Evolutionary conservation across 2,329 filamentous ascomycete genomes (phyloP).

Genomic region (Hyphodiscus sp.): DNA sequence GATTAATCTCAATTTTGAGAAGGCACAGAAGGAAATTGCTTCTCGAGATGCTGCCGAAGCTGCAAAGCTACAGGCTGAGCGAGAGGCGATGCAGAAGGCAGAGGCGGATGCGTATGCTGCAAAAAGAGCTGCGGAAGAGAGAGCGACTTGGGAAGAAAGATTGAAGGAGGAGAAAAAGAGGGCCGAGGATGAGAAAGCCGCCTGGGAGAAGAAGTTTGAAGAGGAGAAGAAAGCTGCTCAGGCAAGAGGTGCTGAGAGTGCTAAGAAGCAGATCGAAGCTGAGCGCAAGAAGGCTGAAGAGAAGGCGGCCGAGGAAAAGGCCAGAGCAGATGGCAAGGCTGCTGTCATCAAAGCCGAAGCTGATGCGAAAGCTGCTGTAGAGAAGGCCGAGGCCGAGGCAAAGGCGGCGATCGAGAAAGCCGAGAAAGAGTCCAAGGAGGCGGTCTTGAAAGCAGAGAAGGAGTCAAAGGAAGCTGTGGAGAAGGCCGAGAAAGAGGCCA

Average conservation of each 20-base stretch:
- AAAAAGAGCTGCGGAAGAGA: slow-evolving; percentile 14
- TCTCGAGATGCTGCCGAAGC: slow-evolving; percentile 34
- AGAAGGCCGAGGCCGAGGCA: slow-evolving; percentile 31
- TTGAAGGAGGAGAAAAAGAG: slow-evolving; percentile 19
- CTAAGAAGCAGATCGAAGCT: slow-evolving; percentile 12
- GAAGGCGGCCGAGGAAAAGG: slow-evolving; percentile 18
- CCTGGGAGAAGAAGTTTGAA: slow-evolving; percentile 12
- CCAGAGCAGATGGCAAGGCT: slow-evolving; percentile 10
- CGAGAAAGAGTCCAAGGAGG: slow-evolving; percentile 42
- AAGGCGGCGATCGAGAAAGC: slow-evolving; percentile 43
- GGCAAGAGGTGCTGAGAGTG: slow-evolving; percentile 3
- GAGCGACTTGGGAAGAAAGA: slow-evolving; percentile 14
- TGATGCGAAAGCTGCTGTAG: slow-evolving; percentile 13
- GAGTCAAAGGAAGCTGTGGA: slow-evolving; percentile 32
- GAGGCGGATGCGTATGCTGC: slow-evolving; percentile 33
- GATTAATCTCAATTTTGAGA: slow-evolving; percentile 42
- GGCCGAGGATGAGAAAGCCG: slow-evolving; percentile 16
- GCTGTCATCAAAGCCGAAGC: slow-evolving; percentile 20
- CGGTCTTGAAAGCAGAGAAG: slow-evolving; percentile 37
- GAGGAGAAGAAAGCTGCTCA: slow-evolving; percentile 15
- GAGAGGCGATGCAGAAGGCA: slow-evolving; percentile 36
- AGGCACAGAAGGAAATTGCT: slow-evolving; percentile 40
- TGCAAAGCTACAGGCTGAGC: slow-evolving; percentile 38
- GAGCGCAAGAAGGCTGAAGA: slow-evolving; percentile 17
- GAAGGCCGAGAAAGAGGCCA: slow-evolving; percentile 28